Percentiles rank a stretch among this genome's conserved stretches.
Evolutionary conservation across 2,329 filamentous ascomycete species (phyloP).

Genomic region (Podosphaera xanthii): DNA sequence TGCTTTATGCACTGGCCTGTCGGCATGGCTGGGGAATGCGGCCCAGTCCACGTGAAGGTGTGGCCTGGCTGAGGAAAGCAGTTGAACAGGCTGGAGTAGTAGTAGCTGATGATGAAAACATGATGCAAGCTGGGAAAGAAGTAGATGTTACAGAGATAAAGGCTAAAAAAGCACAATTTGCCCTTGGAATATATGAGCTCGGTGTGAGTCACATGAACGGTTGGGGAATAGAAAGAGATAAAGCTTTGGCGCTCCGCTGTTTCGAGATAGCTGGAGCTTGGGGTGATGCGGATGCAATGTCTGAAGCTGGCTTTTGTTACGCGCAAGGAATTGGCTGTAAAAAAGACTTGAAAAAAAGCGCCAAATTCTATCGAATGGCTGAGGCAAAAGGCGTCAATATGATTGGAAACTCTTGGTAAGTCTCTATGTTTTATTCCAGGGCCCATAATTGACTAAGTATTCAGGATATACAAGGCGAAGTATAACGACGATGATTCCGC

Average conservation of each 20-base stretch:
- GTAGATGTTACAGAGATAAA: conserved; percentile 50
- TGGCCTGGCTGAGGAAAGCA: conserved; percentile 78
- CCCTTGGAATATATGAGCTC: conserved; percentile 84
- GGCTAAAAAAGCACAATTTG: conserved; percentile 77
- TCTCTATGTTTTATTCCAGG: conserved; percentile 10
- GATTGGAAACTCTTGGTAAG: conserved; percentile 95
- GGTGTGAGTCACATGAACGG: conserved; percentile 95
- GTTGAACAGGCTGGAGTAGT: conserved; percentile 66
- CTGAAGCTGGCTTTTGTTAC: conserved; percentile 91
- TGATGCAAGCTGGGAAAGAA: conserved; percentile 35
- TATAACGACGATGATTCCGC: conserved; percentile 37
- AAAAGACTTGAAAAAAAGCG: conserved; percentile 88
- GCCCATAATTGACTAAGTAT: background rate
- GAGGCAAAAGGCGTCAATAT: conserved; percentile 90
- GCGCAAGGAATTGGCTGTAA: conserved; percentile 82
- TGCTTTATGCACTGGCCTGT: conserved; percentile 84
- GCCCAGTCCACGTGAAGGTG: conserved; percentile 69
- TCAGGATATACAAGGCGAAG: conserved; percentile 89
- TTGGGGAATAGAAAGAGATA: conserved; percentile 91
- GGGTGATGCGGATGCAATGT: conserved; percentile 85
- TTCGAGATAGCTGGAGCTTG: conserved; percentile 92
- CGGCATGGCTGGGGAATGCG: conserved; percentile 97
- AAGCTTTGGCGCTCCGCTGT: conserved; percentile 63
- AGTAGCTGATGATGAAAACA: conserved; percentile 59
- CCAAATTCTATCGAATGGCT: conserved; percentile 71